Conservation (phyloP, 2,329 filamentous ascomycete species). For the Pseudogymnoascus sp. region DNA sequence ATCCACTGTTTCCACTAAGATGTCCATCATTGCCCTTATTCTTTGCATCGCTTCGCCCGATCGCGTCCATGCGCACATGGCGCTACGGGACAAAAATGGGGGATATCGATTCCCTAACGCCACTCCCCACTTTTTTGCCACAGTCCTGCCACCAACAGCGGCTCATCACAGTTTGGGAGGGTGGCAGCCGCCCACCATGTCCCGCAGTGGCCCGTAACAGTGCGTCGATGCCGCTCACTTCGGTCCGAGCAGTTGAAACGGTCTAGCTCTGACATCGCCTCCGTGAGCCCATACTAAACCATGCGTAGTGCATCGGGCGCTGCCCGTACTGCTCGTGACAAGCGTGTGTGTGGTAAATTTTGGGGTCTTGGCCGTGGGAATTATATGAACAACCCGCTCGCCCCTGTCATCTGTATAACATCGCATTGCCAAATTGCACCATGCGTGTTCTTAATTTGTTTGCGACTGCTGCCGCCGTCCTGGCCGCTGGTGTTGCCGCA, state of each 20-base stretch:
- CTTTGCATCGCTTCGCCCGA: background rate
- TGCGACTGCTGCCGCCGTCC: background rate
- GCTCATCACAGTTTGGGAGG: background rate
- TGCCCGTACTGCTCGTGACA: background rate
- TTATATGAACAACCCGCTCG: background rate
- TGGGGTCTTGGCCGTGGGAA: no score
- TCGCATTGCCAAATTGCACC: background rate
- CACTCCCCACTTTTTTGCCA: background rate
- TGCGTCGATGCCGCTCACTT: background rate
- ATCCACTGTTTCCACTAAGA: constrained; percentile 1
- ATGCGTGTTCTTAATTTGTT: background rate
- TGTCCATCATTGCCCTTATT: background rate
- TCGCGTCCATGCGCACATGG: background rate
- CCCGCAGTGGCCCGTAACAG: background rate
- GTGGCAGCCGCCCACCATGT: background rate
- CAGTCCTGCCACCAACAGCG: background rate
- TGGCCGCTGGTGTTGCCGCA: background rate
- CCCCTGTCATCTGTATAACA: background rate
- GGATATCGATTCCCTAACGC: background rate
- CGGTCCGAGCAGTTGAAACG: background rate
- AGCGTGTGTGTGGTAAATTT: background rate
- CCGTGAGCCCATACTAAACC: background rate
- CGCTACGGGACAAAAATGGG: background rate
- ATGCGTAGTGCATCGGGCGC: background rate
- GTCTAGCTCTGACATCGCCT: background rate